Base-by-base conservation (phyloP, 805 yeast species). In the Lipomyces chichibuensis region DNA sequence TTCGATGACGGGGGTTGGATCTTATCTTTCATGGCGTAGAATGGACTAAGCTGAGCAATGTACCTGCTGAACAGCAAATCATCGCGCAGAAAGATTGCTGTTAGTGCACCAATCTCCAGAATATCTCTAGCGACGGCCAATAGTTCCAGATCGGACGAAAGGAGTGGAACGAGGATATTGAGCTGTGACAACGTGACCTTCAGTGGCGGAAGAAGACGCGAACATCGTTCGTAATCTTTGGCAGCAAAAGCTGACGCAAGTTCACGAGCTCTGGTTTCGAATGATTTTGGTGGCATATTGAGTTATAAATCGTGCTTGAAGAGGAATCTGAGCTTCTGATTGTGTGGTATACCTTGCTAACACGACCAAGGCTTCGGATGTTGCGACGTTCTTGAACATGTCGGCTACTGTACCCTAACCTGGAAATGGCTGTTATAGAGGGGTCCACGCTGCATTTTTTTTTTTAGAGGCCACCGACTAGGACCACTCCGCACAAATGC, bases 61-160 rank as follows among this genome's bases (percentile, higher is more conserved):
- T 85, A 87, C 74, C 88, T 88, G 71, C 88, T 88, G 75, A 92
- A 91, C n/a, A 84, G 83, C 25, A 79, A 83, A 73, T 88, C 85
- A 69, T 90, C 84, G 46, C 84, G 79, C 55, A 84, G 77, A 72
- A 88, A 88, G 69, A 95, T 86, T 60, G 93, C 84, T 20, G 90
- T 84, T 62, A 94, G 81, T 0, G 97, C 96, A 13, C 97, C 97
- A 67, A 92, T 85, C 77, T 95, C 98, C 60, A 95, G 81, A 55
- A 94, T 89, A 53, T 89, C 86, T 72, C 96, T 87, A 7, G 97
- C 87, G 52, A 92, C 90, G 67, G 84, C 82, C 65, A 92, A 83
- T 79, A 93, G 97, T 23, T 77, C 75, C 33, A 72, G 75, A 61
- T 79, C 79, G 65, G 83, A 73, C 68, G 78, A 77, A 39, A 74